These are phyloP conservation scores for Cinnamomum chago DNA, from an alignment of 164 flowering plant species.

Conservation along the genomic window DNA sequence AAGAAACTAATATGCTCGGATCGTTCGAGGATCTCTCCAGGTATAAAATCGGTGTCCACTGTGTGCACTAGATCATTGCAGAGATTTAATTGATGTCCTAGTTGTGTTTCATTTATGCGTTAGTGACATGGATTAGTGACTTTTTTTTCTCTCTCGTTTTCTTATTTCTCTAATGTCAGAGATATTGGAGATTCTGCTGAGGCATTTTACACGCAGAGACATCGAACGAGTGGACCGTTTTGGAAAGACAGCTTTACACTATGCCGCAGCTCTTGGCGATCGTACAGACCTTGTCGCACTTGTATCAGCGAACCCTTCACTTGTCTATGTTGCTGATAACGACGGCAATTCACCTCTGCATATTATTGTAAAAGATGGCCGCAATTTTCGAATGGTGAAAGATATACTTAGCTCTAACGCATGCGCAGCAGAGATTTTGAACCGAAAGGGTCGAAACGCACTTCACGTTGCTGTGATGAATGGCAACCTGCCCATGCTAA, in stretches of 20 bases:
- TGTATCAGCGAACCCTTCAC: not conserved
- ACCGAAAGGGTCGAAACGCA: constrained; percentile 7
- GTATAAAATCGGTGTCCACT: too few relatives aligned
- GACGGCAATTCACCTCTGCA: constrained; percentile 6
- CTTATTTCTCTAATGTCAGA: not conserved
- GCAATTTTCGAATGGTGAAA: not conserved
- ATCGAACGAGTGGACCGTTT: not conserved
- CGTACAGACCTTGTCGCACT: not conserved
- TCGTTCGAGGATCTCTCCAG: too few relatives aligned
- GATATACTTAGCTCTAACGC: not conserved
- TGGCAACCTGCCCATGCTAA: not conserved
- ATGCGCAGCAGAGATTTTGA: not conserved
- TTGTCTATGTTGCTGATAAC: not conserved
- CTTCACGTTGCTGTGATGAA: constrained; percentile 3
- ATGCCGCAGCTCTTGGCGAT: not conserved
- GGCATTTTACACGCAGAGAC: not conserved
- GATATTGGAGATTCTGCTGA: not conserved
- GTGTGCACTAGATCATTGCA: too few relatives aligned
- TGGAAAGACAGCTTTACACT: constrained; percentile 10
- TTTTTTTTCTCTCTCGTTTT: too few relatives aligned
- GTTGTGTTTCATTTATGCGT: too few relatives aligned
- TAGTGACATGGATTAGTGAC: too few relatives aligned
- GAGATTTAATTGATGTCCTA: too few relatives aligned
- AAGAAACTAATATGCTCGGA: too few relatives aligned
- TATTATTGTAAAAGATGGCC: not conserved